Percentiles rank a stretch among this genome's conserved stretches.
These are phyloP conservation scores for Spergularia marina DNA, from an alignment of 148 eudicot genomes.

Conservation along the genomic window DNA sequence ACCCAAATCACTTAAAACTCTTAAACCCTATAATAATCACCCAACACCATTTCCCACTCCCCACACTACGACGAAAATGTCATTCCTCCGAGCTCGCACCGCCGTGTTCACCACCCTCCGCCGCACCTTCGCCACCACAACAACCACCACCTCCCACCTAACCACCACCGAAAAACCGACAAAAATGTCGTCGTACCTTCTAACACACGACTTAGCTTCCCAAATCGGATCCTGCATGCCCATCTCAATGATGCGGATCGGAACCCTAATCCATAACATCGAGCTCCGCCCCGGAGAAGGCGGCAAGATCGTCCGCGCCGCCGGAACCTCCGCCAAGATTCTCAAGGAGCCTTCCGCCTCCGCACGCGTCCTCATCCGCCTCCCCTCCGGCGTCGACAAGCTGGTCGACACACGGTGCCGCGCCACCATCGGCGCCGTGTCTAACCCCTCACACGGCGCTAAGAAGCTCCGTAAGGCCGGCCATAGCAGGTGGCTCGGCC, in stretches of 20 bases:
- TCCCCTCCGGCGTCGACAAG: conserved; percentile 69
- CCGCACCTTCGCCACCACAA: conserved; percentile 28
- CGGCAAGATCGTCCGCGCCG: conserved; percentile 73
- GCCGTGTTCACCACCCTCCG: conserved; percentile 24
- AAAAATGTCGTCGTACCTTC: conserved; percentile 38
- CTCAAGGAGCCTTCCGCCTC: conserved; percentile 55
- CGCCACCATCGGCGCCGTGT: conserved; percentile 68
- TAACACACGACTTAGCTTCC: conserved; percentile 63
- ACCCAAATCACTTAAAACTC: too few relatives aligned
- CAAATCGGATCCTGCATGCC: conserved; percentile 84
- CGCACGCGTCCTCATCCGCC: conserved; percentile 43
- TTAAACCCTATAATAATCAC: too few relatives aligned
- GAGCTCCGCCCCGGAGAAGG: conserved; percentile 84
- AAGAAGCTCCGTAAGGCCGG: conserved; percentile 80
- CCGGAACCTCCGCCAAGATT: conserved; percentile 79
- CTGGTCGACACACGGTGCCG: conserved; percentile 59
- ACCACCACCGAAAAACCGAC: conserved; percentile 13
- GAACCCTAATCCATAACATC: conserved; percentile 75
- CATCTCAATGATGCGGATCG: conserved; percentile 68
- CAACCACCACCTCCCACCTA: conserved; percentile 14
- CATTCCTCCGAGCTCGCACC: conserved; percentile 38
- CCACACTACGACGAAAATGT: conserved; percentile 17
- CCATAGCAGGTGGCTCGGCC: conserved; percentile 70
- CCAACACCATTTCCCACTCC: too few relatives aligned
- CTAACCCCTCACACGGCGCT: conserved; percentile 52